Percentiles rank a stretch among this genome's conserved stretches.
These are phyloP conservation scores for Aspergillus vadensis DNA, from an alignment of 2,329 filamentous ascomycete species.

Conservation along the genomic window DNA sequence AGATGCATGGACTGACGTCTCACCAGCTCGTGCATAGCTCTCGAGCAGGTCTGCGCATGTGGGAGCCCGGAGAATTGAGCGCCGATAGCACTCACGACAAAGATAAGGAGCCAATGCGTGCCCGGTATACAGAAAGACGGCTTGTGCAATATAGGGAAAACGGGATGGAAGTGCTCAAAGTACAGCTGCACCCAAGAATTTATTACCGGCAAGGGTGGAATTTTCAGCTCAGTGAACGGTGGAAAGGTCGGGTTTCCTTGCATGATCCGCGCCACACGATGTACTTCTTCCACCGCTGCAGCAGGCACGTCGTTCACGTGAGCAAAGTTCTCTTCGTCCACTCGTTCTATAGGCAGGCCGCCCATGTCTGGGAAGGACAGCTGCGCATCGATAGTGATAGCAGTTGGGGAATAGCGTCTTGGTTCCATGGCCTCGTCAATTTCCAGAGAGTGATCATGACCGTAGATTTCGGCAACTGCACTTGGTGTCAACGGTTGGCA, in stretches of 20 bases:
- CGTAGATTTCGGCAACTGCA: not conserved
- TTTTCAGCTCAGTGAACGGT: not conserved
- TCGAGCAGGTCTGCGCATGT: not conserved
- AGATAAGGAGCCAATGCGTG: constrained; percentile 3
- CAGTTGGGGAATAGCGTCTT: not conserved
- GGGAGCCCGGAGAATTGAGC: not conserved
- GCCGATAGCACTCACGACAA: not conserved
- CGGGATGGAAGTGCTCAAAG: constrained; percentile 1
- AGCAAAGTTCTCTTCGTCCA: not conserved
- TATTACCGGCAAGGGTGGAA: not conserved
- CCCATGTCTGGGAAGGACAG: not conserved
- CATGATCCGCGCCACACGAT: not conserved
- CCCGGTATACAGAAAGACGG: not conserved
- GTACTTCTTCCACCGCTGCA: not conserved
- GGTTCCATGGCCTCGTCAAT: not conserved
- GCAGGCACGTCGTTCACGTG: not conserved
- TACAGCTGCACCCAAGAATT: constrained; percentile 4
- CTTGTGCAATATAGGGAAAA: not conserved
- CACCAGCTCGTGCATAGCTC: constrained; percentile 2
- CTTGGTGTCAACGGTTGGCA: not conserved
- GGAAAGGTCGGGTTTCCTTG: not conserved
- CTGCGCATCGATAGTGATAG: not conserved
- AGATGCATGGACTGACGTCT: not conserved
- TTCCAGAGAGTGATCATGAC: not conserved
- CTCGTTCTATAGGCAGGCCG: not conserved